Base-by-base conservation (phyloP, 2,329 filamentous ascomycete species). In the Cladosporium colombiae region DNA sequence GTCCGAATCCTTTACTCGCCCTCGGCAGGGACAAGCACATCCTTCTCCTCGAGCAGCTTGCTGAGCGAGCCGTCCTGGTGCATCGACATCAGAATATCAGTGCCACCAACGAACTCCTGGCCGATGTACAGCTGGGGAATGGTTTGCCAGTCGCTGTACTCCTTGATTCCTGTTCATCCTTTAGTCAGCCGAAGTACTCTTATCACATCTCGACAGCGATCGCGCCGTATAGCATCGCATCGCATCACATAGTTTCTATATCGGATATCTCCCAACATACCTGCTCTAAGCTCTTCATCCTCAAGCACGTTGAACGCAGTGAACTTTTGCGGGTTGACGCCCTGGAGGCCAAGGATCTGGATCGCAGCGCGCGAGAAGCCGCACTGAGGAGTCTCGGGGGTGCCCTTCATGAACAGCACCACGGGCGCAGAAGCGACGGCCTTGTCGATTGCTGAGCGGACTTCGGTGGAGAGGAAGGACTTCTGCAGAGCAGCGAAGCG, bases 391-490 rank as follows among this genome's bases (percentile, higher is more conserved):
- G 88, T 92, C 81, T 97, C 93, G 66, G 95, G 95, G 1, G 95
- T 98, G 67, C 95, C 95, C 84, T 99, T 99, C 95, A 99, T 99
- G 84, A 99, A 99, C 65, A 99, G 85, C 0, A 99, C 95, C 0
- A 99, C 94, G 2, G 94, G 94, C 0, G 93, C 91, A 0, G 93
- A 93, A 27, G 82, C 84, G 18, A 99, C 89, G 35, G 94, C 94
- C 78, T 93, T 92, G 79, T 97, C 92, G 74, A 99, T 99, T 29
- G 93, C 93, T 46, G 87, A 81, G 68, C 86, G 88, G 13, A 91
- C 95, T 75, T 92, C 86, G 72, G 89, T 86, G 35, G 94, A 97
- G 57, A 99, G 86, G 49, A 92, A 85, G 65, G 93, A 90, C 66
- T 85, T 80, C 70, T 82, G 79, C 63, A 81, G 76, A 10, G 79